Evolutionary conservation across 805 yeast genomes (phyloP), one percentile per base, ranked within the genome.

Genomic region (Cyberlindnera veronae): DNA sequence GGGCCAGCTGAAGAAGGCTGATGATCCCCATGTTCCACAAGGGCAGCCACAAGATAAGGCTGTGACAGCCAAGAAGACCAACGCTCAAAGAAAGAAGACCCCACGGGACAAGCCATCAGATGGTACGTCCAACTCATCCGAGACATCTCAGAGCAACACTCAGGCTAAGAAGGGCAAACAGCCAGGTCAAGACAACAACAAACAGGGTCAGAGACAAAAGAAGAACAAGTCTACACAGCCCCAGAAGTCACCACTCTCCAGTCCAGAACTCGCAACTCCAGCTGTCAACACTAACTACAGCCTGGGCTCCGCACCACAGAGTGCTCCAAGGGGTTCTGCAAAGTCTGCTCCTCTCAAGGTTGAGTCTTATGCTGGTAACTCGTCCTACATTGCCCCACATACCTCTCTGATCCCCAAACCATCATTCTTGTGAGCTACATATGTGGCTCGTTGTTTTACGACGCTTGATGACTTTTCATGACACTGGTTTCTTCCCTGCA

Each of bases 361-460:
- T 12, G 13, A 24, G 28, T 8, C 28, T 14, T 34, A 34, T 21
- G 38, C 38, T 19, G 38, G 36, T 13, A 14, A 13, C 28, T 12
- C 28, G 11, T 24, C 13, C 12, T 12, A 13, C 6, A 24, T 24
- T 13, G 28, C 28, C 13, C 28, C 28, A 24, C 14, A 24, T 14
- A 14, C 28, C 11, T 24, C 28, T 14, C 11, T 14, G 11, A 24
- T 24, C 28, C 28, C 28, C 6, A 24, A 24, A 14, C 28, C 28
- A 8, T 6, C 28, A 12, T 24, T 24, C 28, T 24, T 24, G 6
- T 24, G n/a, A 24, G 28, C 8, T 24, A n/a, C n/a, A n/a, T n/a
- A n/a, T n/a, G n/a, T n/a, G n/a, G n/a, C n/a, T n/a, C n/a, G n/a
- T n/a, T n/a, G n/a, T n/a, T n/a, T n/a, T n/a, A n/a, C n/a, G n/a